A percentile compares a stretch with the other conserved stretches of the same genome.
phyloP scores from a whole-genome alignment of 2,329 filamentous ascomycete genomes.

The Aspergillus puulaauensis region DNA sequence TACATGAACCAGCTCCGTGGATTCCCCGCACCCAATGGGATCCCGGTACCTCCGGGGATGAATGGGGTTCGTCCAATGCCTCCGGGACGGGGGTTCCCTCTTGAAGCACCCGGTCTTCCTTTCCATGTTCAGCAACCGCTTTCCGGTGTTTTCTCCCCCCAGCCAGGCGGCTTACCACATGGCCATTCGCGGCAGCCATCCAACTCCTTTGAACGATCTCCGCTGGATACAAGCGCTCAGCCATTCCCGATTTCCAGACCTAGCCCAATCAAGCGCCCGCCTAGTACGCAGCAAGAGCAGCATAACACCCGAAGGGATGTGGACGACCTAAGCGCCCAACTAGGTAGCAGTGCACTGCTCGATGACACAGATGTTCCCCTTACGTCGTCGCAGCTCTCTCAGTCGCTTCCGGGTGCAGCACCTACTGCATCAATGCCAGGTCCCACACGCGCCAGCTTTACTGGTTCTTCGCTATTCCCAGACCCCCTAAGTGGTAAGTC shows the following conservation, averaged over 20 bases:
- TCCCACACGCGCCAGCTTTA: constrained; percentile 43
- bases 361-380: constrained; percentile 71
- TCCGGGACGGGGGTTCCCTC: constrained; percentile 55
- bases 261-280: constrained; percentile 82
- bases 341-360: constrained; percentile 87
- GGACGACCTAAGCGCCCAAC: constrained; percentile 72
- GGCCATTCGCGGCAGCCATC: constrained; percentile 77
- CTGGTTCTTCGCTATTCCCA: constrained; percentile 42
- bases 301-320: constrained; percentile 55
- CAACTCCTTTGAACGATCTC: constrained; percentile 57
- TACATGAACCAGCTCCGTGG: constrained; percentile 57
- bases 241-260: constrained; percentile 78
- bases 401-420: constrained; percentile 51
- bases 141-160: constrained; percentile 32
- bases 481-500: constrained; percentile 44
- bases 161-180: constrained; percentile 44
- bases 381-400: constrained; percentile 46
- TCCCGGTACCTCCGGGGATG: constrained; percentile 60
- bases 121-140: constrained; percentile 47
- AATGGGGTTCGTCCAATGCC: constrained; percentile 60
- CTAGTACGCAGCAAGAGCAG: constrained; percentile 63
- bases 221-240: constrained; percentile 59
- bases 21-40: constrained; percentile 51
- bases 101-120: constrained; percentile 46
- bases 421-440: constrained; percentile 51